Conservation (phyloP, 129 eudicot genomes). For the Dittrichia graveolens region DNA sequence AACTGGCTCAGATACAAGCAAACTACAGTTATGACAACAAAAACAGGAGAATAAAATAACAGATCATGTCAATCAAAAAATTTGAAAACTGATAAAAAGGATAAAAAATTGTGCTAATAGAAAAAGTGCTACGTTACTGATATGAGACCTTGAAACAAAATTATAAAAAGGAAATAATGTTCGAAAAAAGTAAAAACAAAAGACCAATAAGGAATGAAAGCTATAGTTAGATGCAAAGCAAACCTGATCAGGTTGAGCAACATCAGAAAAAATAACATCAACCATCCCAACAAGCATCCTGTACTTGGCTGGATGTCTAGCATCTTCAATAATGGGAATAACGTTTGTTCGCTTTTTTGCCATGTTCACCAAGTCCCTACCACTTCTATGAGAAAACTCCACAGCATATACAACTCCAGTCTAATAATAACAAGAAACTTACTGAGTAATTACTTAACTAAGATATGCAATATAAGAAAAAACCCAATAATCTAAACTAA, state of each 20-base stretch:
- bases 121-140: neutral
- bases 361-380: slow-evolving; percentile 96
- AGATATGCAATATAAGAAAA: neutral
- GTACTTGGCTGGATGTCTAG: slow-evolving; percentile 96
- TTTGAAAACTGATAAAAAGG: neutral
- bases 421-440: slow-evolving; percentile 30
- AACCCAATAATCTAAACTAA: neutral
- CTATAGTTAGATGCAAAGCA: slow-evolving; percentile 21
- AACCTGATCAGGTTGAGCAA: slow-evolving; percentile 99
- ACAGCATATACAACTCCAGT: slow-evolving; percentile 91
- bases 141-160: neutral
- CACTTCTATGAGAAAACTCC: slow-evolving; percentile 96
- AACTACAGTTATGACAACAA: neutral
- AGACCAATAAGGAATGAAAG: neutral
- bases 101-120: neutral
- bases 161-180: neutral
- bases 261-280: slow-evolving; percentile 96
- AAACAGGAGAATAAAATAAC: too few species aligned
- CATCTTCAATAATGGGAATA: slow-evolving; percentile 96
- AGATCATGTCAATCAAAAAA: too few species aligned
- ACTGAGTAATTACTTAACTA: neutral
- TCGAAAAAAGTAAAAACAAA: neutral
- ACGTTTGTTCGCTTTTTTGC: slow-evolving; percentile 93
- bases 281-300: slow-evolving; percentile 98
- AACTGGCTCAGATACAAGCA: neutral